Evolutionary conservation across 345 rosid genomes (phyloP).

Genomic region (Clarkia xantiana): DNA sequence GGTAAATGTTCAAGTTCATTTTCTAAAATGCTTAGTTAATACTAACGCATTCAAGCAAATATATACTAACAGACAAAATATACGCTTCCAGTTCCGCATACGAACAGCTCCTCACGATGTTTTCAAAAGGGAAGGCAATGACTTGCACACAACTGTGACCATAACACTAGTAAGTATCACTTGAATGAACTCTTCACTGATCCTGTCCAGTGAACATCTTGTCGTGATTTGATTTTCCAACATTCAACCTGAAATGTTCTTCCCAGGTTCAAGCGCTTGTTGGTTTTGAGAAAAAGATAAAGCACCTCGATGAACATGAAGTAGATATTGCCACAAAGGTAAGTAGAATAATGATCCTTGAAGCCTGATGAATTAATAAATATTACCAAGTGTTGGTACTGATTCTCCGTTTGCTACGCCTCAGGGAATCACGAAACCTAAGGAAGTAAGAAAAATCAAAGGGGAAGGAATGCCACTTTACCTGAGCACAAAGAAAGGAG

Average conservation of each 20-base stretch:
- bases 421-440: constrained; percentile 90
- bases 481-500: constrained; percentile 73
- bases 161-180: constrained; percentile 57
- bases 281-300: constrained; percentile 85
- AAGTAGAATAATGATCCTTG: constrained; percentile 3
- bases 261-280: constrained; percentile 86
- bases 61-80: no score
- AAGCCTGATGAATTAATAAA: neutral
- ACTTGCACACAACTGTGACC: constrained; percentile 73
- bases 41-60: no score
- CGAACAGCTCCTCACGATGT: constrained; percentile 65
- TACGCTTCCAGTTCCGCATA: constrained; percentile 60
- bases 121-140: constrained; percentile 83
- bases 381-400: no score
- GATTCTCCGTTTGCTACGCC: neutral
- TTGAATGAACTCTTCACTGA: neutral
- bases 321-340: constrained; percentile 84
- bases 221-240: neutral
- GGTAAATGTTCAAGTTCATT: constrained; percentile 28
- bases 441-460: constrained; percentile 75
- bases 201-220: neutral
- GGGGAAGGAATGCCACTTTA: constrained; percentile 98
- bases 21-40: no score
- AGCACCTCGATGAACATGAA: constrained; percentile 92
- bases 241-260: neutral